Evolutionary conservation across 768 basidiomycete species (phyloP).

Genomic region (Rhodotorula toruloides): DNA sequence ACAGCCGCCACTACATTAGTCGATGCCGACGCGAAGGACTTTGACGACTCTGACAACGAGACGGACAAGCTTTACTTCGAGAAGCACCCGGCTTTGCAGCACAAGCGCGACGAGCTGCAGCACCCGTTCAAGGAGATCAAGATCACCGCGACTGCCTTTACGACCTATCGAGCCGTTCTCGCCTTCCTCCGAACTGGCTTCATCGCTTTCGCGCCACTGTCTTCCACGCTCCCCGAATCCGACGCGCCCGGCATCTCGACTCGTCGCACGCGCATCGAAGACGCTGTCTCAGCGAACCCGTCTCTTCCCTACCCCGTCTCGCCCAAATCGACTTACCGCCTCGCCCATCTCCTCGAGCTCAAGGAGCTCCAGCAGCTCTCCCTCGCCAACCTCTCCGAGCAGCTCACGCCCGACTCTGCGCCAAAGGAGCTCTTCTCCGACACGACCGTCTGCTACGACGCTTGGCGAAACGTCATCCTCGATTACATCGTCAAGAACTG

Average conservation of each 20-base stretch:
- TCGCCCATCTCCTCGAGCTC: slow-evolving; percentile 17
- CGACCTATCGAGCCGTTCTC: slow-evolving; percentile 12
- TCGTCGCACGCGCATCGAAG: background rate
- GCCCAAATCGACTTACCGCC: slow-evolving; percentile 8
- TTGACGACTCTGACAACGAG: slow-evolving; percentile 7
- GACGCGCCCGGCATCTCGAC: too few species aligned
- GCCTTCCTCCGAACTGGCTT: slow-evolving; percentile 1
- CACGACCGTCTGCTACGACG: background rate
- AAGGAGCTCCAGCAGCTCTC: background rate
- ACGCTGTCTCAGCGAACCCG: background rate
- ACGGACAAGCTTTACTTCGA: background rate
- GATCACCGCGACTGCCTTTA: background rate
- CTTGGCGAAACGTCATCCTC: background rate
- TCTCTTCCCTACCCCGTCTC: slow-evolving; percentile 1
- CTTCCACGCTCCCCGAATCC: background rate
- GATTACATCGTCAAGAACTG: background rate
- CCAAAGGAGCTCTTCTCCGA: background rate
- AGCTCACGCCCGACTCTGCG: background rate
- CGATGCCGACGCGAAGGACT: background rate
- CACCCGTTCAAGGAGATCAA: slow-evolving; percentile 4
- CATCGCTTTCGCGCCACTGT: background rate
- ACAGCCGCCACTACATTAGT: background rate
- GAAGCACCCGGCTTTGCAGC: background rate
- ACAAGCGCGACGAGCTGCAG: background rate
- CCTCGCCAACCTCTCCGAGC: background rate